Evolutionary conservation across 805 yeast species (phyloP).

Genomic region (Sugiyamaella floridensis): DNA sequence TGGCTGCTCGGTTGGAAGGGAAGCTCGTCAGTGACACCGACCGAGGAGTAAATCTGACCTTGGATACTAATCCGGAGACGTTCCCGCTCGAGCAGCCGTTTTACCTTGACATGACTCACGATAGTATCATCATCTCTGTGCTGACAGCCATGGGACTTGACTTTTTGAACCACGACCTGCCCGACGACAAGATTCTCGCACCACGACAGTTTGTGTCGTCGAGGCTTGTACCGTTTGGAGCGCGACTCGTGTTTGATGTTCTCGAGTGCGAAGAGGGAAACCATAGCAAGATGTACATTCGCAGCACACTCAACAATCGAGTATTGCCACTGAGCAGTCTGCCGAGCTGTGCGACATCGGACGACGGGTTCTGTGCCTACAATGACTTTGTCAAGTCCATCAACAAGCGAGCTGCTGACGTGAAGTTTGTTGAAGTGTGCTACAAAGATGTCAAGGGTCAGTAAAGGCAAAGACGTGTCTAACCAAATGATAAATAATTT

Average conservation of each 20-base stretch:
- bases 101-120: slow-evolving; percentile 72
- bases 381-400: slow-evolving; percentile 15
- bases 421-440: slow-evolving; percentile 14
- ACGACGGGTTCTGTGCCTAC: slow-evolving; percentile 31
- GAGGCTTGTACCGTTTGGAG: slow-evolving; percentile 37
- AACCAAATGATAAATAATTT: too few species aligned
- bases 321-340: slow-evolving; percentile 33
- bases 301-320: slow-evolving; percentile 33
- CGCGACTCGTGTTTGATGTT: slow-evolving; percentile 33
- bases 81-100: slow-evolving; percentile 45
- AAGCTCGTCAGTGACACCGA: slow-evolving; percentile 45
- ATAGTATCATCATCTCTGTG: slow-evolving; percentile 55
- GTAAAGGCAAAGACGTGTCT: too few species aligned
- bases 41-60: slow-evolving; percentile 40
- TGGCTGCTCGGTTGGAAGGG: slow-evolving; percentile 36
- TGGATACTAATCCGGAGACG: slow-evolving; percentile 24
- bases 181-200: slow-evolving; percentile 37
- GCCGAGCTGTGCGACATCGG: slow-evolving; percentile 27
- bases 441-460: not conserved
- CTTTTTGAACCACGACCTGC: slow-evolving; percentile 35
- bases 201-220: slow-evolving; percentile 36
- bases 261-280: slow-evolving; percentile 23
- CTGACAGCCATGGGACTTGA: slow-evolving; percentile 57
- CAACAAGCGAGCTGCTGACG: slow-evolving; percentile 4
- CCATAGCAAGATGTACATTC: slow-evolving; percentile 16